Conservation (phyloP, 371 early-diverging fungal species). For the Blyttiomyces sp. region DNA sequence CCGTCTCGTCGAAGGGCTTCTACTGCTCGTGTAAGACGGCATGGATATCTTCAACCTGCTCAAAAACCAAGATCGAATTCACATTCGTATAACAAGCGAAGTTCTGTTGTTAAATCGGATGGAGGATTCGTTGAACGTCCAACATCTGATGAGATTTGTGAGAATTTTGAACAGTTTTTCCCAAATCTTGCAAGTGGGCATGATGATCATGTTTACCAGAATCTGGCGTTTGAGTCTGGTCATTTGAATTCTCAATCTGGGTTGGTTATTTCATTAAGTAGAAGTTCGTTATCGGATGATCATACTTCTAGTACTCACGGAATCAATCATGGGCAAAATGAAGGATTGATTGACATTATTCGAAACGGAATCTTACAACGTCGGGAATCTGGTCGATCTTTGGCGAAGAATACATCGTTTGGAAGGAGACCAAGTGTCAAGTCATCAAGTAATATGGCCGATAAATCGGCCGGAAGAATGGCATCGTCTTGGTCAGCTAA, state of each 20-base stretch:
- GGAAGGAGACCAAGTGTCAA: too few species aligned
- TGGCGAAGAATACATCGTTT: too few species aligned
- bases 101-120: neutral
- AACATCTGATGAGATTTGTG: constrained; percentile 12
- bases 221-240: neutral
- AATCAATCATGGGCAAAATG: too few species aligned
- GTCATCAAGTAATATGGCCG: too few species aligned
- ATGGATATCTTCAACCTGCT: neutral
- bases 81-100: neutral
- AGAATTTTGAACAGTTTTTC: constrained; percentile 13
- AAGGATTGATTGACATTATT: neutral
- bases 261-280: neutral
- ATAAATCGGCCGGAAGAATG: too few species aligned
- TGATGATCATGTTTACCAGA: neutral
- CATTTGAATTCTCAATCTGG: neutral
- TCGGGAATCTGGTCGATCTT: neutral
- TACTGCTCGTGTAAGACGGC: neutral
- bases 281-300: neutral
- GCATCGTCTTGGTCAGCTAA: too few species aligned
- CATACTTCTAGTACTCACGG: neutral
- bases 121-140: constrained; percentile 8
- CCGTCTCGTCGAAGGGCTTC: neutral
- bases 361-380: neutral
- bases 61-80: neutral
- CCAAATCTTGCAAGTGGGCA: neutral